Percentiles rank a stretch among this genome's conserved stretches.
Evolutionary conservation across 345 rosid genomes (phyloP).

Genomic region (Syzygium oleosum): DNA sequence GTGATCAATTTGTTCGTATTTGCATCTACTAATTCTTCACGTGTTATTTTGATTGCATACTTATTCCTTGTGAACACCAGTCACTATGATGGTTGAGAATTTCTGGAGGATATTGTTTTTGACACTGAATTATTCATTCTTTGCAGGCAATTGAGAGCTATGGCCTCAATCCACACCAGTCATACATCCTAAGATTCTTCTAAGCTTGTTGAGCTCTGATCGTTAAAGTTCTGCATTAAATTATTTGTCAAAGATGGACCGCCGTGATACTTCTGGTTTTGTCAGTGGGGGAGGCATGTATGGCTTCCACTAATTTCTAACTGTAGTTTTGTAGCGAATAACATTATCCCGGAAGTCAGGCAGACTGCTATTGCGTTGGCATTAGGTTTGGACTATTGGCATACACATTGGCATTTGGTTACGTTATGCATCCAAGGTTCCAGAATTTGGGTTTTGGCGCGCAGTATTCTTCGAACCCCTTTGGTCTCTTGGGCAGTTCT

Average conservation of each 20-base stretch:
- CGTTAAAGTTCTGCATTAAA: constrained; percentile 14
- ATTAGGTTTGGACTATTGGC: constrained; percentile 30
- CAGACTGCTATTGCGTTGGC: constrained; percentile 20
- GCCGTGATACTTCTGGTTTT: constrained; percentile 90
- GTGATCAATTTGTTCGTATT: neutral
- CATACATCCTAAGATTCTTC: constrained; percentile 4
- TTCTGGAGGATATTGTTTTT: neutral
- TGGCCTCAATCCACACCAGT: constrained; percentile 15
- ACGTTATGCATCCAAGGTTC: constrained; percentile 48
- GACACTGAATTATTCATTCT: constrained; percentile 10
- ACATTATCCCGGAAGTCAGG: constrained; percentile 61
- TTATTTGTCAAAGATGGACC: constrained; percentile 44
- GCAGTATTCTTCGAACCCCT: constrained; percentile 39
- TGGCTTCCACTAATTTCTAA: constrained; percentile 33
- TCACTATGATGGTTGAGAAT: neutral
- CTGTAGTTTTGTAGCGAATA: constrained; percentile 51
- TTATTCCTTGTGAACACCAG: neutral
- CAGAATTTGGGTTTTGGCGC: constrained; percentile 37
- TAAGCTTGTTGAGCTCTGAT: constrained; percentile 13
- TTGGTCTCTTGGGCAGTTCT: constrained; percentile 43
- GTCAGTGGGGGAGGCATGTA: constrained; percentile 83
- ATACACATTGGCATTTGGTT: neutral
- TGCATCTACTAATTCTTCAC: neutral
- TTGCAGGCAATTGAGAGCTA: constrained; percentile 38
- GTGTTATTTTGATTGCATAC: neutral